These are phyloP conservation scores for Tieghemostelium lacteum DNA, from an alignment of 78 protist genomes.

Conservation along the genomic window DNA sequence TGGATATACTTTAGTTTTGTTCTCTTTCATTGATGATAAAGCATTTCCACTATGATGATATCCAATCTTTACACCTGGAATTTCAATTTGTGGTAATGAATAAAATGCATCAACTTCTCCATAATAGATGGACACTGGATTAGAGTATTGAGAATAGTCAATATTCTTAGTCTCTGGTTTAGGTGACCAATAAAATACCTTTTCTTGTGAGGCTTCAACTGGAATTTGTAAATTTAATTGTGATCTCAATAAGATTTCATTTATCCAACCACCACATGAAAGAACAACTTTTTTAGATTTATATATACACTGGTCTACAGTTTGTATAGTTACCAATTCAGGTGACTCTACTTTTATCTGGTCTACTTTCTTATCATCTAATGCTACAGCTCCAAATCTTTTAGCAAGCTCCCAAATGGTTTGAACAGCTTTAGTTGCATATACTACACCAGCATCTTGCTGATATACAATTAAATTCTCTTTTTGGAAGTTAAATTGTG, in stretches of 20 bases:
- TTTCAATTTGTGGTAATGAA: slow-evolving; percentile 66
- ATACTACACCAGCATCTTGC: slow-evolving; percentile 55
- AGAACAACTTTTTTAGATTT: slow-evolving; percentile 25
- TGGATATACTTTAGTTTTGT: neutral
- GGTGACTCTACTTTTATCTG: slow-evolving; percentile 26
- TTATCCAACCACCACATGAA: slow-evolving; percentile 68
- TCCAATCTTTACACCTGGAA: slow-evolving; percentile 64
- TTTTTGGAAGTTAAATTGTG: slow-evolving; percentile 39
- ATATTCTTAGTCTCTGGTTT: neutral
- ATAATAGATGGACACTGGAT: slow-evolving; percentile 65
- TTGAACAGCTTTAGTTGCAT: slow-evolving; percentile 52
- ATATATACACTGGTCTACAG: slow-evolving; percentile 25
- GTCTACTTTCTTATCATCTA: slow-evolving; percentile 15
- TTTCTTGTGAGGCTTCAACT: slow-evolving; percentile 30
- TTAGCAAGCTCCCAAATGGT: slow-evolving; percentile 21
- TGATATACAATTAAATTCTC: slow-evolving; percentile 32
- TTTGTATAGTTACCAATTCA: slow-evolving; percentile 16
- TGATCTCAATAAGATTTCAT: slow-evolving; percentile 31
- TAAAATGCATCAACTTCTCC: neutral
- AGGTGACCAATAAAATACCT: slow-evolving; percentile 42
- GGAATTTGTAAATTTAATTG: slow-evolving; percentile 28
- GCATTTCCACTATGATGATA: slow-evolving; percentile 32
- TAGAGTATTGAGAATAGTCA: slow-evolving; percentile 25
- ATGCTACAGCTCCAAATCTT: slow-evolving; percentile 43
- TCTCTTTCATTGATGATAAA: slow-evolving; percentile 13